Percentiles rank a stretch among this genome's conserved stretches.
These are phyloP conservation scores for Hymenoscyphus fructigenus DNA, from an alignment of 2,329 filamentous ascomycete genomes.

Conservation along the genomic window DNA sequence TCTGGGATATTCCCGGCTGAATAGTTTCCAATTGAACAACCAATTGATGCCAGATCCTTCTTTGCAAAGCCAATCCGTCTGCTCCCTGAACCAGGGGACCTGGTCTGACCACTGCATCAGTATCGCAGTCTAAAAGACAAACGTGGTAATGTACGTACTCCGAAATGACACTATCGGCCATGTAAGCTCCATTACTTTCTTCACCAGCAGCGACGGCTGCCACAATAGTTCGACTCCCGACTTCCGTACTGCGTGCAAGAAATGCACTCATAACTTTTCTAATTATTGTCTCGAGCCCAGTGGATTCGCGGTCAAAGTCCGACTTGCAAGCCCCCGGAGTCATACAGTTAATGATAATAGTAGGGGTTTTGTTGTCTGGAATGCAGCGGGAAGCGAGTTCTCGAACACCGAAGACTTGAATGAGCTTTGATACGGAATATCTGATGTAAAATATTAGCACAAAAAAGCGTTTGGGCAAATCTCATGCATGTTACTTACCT, in stretches of 20 bases:
- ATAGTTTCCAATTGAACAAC: no score
- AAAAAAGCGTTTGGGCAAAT: constrained; percentile 2
- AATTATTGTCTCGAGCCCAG: neutral
- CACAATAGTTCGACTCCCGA: constrained; percentile 36
- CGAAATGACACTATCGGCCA: constrained; percentile 25
- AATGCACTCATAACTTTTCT: constrained; percentile 10
- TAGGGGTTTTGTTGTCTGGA: constrained; percentile 9
- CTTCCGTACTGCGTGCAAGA: constrained; percentile 33
- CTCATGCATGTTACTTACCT: constrained; percentile 20
- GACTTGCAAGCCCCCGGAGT: constrained; percentile 36
- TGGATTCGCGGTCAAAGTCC: constrained; percentile 26
- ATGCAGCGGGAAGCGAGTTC: constrained; percentile 32
- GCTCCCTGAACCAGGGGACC: no score
- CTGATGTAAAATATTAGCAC: no score
- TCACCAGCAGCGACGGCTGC: constrained; percentile 32
- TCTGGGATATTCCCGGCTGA: no score
- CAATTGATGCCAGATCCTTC: no score
- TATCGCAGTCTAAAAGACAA: no score
- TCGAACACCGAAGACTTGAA: constrained; percentile 36
- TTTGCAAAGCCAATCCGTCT: no score
- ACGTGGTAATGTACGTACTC: no score
- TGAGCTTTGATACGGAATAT: constrained; percentile 39
- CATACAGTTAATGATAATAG: constrained; percentile 36
- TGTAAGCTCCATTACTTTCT: constrained; percentile 36
- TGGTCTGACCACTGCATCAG: no score